Base-by-base conservation (phyloP, 306 rosid genomes). In the Trichosanthes cucumerina region DNA sequence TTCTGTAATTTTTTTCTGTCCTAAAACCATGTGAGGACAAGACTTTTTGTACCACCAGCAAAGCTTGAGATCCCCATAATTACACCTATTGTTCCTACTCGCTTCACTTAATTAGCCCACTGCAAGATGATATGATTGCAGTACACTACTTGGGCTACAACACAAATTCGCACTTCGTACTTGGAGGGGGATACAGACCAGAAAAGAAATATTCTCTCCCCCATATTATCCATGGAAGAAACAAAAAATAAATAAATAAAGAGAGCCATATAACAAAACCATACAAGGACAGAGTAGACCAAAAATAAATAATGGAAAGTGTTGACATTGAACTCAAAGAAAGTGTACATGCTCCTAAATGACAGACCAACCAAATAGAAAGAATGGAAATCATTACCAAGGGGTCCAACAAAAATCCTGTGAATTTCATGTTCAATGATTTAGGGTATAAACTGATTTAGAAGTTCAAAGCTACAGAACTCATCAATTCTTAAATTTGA, bases 51-150 rank as follows among this genome's bases (percentile, higher is more conserved):
- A 56, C 70, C 78, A 49, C 46, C 58, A 74, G 33, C 11, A 43
- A 62, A 62, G 21, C 60, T 46, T 59, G 38, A 77, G 41, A 58
- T 43, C 38, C 71, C 57, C 38, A 62, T 14, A 78, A 44, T 59
- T 78, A 46, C 21, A 59, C 73, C 12, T 74, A 46, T 33, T 6
- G 16, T 50, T 52, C 63, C 78, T 31, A 49, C 23, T 59, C 41
- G 0, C 60, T 56, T 44, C 79, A 76, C 79, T 38, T 11, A 38
- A 52, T 36, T 36, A 54, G 53, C 53, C 79, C 79, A 76, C 79
- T 56, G 63, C 52, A 38, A 39, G 38, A 76, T 39, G 12, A 54
- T 76, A 38, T 38, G 79, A 31, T 41, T 76, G 79, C 65, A 76
- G 65, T 23, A 56, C 50, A 58, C 36, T 57, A 76, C 38, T 10